These are phyloP conservation scores for Poronia punctata DNA, from an alignment of 495 filamentous ascomycete species.

Conservation along the genomic window DNA sequence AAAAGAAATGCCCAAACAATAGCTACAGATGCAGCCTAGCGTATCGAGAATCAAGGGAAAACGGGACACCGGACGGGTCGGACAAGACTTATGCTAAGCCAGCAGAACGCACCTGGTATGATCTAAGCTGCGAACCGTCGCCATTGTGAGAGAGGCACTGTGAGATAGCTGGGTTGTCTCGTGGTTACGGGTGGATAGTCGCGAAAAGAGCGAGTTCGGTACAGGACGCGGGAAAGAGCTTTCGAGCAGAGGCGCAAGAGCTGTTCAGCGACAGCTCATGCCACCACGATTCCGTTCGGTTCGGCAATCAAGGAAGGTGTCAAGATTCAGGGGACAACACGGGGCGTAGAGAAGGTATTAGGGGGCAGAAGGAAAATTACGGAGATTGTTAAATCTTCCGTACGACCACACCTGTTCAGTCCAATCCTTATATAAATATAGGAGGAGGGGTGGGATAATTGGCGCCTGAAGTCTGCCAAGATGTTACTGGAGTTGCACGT, in stretches of 20 bases:
- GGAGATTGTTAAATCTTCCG: too few relatives aligned
- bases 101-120: slow-evolving; percentile 35
- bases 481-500: too few relatives aligned
- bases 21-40: too few relatives aligned
- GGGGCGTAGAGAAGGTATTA: neutral
- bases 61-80: neutral
- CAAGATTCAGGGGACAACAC: neutral
- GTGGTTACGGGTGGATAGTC: neutral
- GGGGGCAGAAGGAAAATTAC: too few relatives aligned
- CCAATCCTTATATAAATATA: too few relatives aligned
- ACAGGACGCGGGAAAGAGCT: slow-evolving; percentile 17
- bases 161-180: slow-evolving; percentile 5
- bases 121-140: slow-evolving; percentile 40
- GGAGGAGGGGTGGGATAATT: too few relatives aligned
- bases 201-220: slow-evolving; percentile 7
- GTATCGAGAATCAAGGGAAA: neutral
- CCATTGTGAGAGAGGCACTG: slow-evolving; percentile 26
- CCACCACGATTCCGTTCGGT: slow-evolving; percentile 9
- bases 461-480: too few relatives aligned
- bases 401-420: too few relatives aligned
- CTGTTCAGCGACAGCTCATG: slow-evolving; percentile 20
- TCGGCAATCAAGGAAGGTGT: too few relatives aligned
- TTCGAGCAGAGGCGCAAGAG: slow-evolving; percentile 8
- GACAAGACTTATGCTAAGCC: neutral
- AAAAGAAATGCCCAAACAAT: too few relatives aligned